Base-by-base conservation (phyloP, 257 asterid species). In the Solanum arcanum region DNA sequence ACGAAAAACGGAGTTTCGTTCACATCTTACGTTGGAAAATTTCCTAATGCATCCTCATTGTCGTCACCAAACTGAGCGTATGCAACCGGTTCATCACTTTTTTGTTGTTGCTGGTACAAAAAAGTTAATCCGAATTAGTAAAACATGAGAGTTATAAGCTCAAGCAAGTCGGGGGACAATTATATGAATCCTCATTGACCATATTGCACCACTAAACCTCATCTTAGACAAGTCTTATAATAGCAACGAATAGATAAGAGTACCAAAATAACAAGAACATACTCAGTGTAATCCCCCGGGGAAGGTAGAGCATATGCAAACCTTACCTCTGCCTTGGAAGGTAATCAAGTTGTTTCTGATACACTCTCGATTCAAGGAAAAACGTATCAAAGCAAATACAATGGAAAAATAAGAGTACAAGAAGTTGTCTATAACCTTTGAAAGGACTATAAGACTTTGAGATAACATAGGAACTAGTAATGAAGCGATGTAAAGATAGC, bases 21-120 rank as follows among this genome's bases (percentile, higher is more conserved):
- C 25, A 69, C 49, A 4, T 85, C 49, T 88, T 90, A 95, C 52
- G 92, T 95, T 0, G 96, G 93, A 83, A 94, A 94, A 83, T 94
- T 91, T 86, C 93, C 95, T 89, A 93, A 75, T 31, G 91, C 89
- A 89, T 92, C 92, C 35, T 92, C 93, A 62, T 95, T 95, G 16
- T 89, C 96, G 20, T 88, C 91, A 66, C 93, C 95, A 85, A 93
- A 92, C 82, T 94, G 95, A 18, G 7, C 96, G 13, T 7, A 91
- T 47, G 90, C 98, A 84, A 91, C 88, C 23, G 90, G 83, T 44
- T 89, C 95, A 74, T 91, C 59, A 83, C 93, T 91, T 87, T 87
- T 95, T 89, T 93, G 94, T 91, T 92, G 95, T 88, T 88, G 88
- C 29, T 44, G 20, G 29, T 16, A 87, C 66, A 68, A 11, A 74